Evolutionary conservation across 495 filamentous ascomycete genomes (phyloP), one percentile per base, ranked within the genome.

Genomic region (Hypoxylon cercidicola): DNA sequence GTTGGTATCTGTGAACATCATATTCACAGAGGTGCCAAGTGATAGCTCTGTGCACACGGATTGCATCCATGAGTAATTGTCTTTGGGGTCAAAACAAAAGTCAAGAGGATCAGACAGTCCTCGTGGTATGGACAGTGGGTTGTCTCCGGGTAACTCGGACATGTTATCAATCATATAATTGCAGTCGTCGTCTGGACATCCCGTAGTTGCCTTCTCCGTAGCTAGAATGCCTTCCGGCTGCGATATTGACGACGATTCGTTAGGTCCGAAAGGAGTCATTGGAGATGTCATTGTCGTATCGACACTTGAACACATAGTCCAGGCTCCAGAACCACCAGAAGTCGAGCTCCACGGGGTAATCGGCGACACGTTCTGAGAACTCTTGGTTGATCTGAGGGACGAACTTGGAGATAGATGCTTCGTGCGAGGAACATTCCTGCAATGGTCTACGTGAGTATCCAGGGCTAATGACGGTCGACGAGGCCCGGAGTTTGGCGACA

Each of bases 131-230:
- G 61, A 58, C 23, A 60, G 41, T 16, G 51, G 61, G 45, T 65
- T 53, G 54, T 69, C 65, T 13, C 70, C 76, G 2, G 76, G 77
- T 4, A 81, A 67, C 54, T 81, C 79, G 12, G 72, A 72, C 45
- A 72, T 69, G 50, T 74, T 66, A 50, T 68, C 65, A 30, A 49
- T 15, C 44, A 49, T 59, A 30, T 69, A 69, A 20, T 66, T 56
- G 34, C 59, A 71, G 16, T 48, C 55, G n/a, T 71, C 62, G 28
- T 62, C 37, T 2, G 65, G 60, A n/a, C 53, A 67, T 20, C 46
- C 35, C 7, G 43, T 35, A 12, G 53, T 37, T 30, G 48, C 55
- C 28, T 62, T 69, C 37, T 52, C 41, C 23, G 47, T 28, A 37
- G 49, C 30, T 12, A 54, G 46, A 8, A 54, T 16, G 7, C 44